Base-by-base conservation (phyloP, 1,139 yeast genomes). In the Ogataea hybrid region DNA sequence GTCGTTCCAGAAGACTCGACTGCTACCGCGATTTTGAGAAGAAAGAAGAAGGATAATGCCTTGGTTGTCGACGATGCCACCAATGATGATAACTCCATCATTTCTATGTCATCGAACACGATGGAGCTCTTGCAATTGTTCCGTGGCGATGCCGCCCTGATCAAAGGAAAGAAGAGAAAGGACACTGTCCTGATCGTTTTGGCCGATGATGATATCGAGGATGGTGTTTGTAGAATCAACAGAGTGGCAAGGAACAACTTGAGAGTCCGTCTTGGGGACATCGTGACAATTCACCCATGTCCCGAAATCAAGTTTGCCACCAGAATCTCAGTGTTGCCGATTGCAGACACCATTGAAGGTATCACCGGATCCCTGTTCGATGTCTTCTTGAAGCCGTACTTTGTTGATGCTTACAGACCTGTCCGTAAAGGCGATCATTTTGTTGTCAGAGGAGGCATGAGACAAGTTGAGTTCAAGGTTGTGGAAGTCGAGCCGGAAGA, bases 401-500 rank as follows among this genome's bases (percentile, higher is more conserved):
- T 94, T 64, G 97, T 92, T 43, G 99, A 92, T 70, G 97, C 98
- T 44, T 92, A 92, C 70, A 82, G 99, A 68, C 99, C 99, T 2
- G 97, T 94, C 37, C 83, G 97, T 68, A 92, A 90, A 65, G 97
- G 97, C 52, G 99, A 92, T 63, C 84, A 87, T 57, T 92, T 92
- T 70, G 82, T 94, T 32, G 97, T 89, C 25, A 81, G 98, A 64
- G 99, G 98, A 60, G 97, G 97, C 65, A 84, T 92, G 99, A 82
- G 99, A 69, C 97, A 90, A 66, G 98, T 92, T 35, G 98, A 92
- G 68, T 92, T 92, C 71, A 94, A 92, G 69, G 96, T 94, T 45
- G 97, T 90, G 36, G 99, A 92, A 53, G 95, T 92, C 44, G 99
- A 94, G 63, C 98, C 99, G 8, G 88, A 88, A 60, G 98, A 92